Evolutionary conservation across 2,329 filamentous ascomycete species (phyloP), one percentile per base, ranked within the genome.

Genomic region (Botrytis aclada): DNA sequence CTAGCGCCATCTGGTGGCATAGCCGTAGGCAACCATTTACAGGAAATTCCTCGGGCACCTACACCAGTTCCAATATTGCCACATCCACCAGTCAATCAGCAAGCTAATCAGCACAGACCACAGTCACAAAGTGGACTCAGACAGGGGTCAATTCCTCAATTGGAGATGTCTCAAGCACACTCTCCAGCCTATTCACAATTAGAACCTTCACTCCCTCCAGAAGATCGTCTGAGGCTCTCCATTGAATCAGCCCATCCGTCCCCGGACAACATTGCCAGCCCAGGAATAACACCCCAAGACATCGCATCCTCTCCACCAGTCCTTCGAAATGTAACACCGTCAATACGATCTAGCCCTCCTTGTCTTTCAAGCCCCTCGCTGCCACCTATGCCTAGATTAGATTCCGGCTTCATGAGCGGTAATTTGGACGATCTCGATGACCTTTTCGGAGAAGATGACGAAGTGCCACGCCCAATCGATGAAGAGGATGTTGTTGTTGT

Each of bases 281-380:
- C 70, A 43, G 88, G 86, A 70, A 86, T 92, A 72, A 97, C 94
- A 70, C 92, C 94, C 6, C 90, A 89, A 66, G 93, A 93, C 71
- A 93, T 98, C 77, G 92, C 92, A 1, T 98, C 96, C 0, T 98
- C 95, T 5, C 95, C 95, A 22, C 96, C 96, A 1, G 86, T 97
- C 1, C 89, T 94, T 75, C 87, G 89, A 76, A 87, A 87, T 54
- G 84, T 86, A 43, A 90, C 88, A 73, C 70, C 70, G 16, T 90
- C 92, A 7, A 88, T 89, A 41, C 89, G 91, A 39, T 97, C 95
- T 3, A 98, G 95, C 80, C 96, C 95, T 3, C 87, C 89, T 61
- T 85, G 94, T 67, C 89, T 89, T 12, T 88, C 88, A 0, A 90
- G 91, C 84, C 87, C 85, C 0, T 83, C 86, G 34, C 81, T 90